These are phyloP conservation scores for Rhizomucor miehei DNA, from an alignment of 371 early-diverging fungal species.

Conservation along the genomic window DNA sequence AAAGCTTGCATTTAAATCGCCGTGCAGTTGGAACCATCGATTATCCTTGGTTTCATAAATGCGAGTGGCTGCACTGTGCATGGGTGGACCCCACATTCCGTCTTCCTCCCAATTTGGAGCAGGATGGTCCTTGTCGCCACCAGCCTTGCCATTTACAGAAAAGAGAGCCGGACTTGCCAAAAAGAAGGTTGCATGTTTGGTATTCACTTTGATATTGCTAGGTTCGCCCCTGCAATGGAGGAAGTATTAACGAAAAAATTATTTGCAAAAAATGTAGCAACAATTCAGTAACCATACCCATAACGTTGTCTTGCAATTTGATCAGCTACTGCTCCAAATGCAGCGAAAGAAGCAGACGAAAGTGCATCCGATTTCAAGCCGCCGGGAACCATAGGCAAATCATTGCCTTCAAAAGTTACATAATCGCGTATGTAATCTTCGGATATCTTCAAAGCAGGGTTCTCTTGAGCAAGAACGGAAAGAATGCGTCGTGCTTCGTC, in stretches of 20 bases:
- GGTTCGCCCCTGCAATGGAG: not conserved
- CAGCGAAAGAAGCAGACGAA: slow-evolving; percentile 1
- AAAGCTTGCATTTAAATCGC: slow-evolving; percentile 5
- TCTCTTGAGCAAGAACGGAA: slow-evolving; percentile 3
- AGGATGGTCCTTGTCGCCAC: not conserved
- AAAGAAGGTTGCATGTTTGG: slow-evolving; percentile 9
- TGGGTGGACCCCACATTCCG: not conserved
- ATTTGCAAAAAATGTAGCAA: too few species aligned
- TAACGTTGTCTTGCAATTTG: slow-evolving; percentile 7
- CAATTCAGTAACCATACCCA: too few species aligned
- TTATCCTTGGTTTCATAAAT: slow-evolving; percentile 14
- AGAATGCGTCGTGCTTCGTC: slow-evolving; percentile 8
- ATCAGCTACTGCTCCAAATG: slow-evolving; percentile 6
- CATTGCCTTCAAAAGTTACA: slow-evolving; percentile 7
- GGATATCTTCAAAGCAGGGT: slow-evolving; percentile 8
- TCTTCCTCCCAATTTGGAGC: slow-evolving; percentile 8
- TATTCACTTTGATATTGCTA: slow-evolving; percentile 3
- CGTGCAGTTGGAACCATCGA: slow-evolving; percentile 14
- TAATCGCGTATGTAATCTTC: not conserved
- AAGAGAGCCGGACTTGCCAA: not conserved
- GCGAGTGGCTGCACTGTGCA: slow-evolving; percentile 4
- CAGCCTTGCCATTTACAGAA: too few species aligned
- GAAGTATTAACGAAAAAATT: not conserved
- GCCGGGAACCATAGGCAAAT: slow-evolving; percentile 6
- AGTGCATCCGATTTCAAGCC: slow-evolving; percentile 7